Evolutionary conservation across 2,329 filamentous ascomycete genomes (phyloP).

Genomic region (Ascomycota sp.): DNA sequence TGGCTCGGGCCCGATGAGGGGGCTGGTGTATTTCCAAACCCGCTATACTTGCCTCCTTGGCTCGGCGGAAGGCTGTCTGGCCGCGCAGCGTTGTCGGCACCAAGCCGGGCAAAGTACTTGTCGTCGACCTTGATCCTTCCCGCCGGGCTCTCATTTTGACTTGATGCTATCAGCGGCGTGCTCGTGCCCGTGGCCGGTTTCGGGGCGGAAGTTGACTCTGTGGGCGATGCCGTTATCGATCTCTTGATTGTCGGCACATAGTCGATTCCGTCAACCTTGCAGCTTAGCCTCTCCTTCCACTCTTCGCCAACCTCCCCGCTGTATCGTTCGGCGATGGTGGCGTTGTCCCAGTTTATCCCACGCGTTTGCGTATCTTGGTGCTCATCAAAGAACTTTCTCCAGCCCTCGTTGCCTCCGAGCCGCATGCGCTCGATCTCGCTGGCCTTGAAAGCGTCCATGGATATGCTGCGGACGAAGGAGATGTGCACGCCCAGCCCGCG

Average conservation of each 20-base stretch:
- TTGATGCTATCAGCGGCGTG: slow-evolving; percentile 15
- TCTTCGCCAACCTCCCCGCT: slow-evolving; percentile 80
- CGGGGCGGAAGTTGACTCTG: slow-evolving; percentile 8
- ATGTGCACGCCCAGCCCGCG: slow-evolving; percentile 92
- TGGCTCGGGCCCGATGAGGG: slow-evolving; percentile 23
- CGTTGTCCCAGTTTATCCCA: slow-evolving; percentile 61
- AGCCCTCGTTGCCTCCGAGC: slow-evolving; percentile 71
- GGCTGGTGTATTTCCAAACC: slow-evolving; percentile 63
- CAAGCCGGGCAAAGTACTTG: slow-evolving; percentile 73
- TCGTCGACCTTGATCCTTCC: slow-evolving; percentile 46
- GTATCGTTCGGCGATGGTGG: slow-evolving; percentile 78
- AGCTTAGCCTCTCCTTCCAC: slow-evolving; percentile 76
- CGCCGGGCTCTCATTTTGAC: slow-evolving; percentile 18
- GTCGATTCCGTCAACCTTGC: slow-evolving; percentile 72
- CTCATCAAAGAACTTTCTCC: slow-evolving; percentile 69
- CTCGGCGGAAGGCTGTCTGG: slow-evolving; percentile 59
- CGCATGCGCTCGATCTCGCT: slow-evolving; percentile 88
- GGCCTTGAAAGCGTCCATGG: slow-evolving; percentile 96
- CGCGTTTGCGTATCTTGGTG: slow-evolving; percentile 45
- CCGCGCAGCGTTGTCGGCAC: slow-evolving; percentile 60
- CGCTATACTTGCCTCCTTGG: slow-evolving; percentile 80
- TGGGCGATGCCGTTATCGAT: slow-evolving; percentile 8
- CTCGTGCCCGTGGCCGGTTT: slow-evolving; percentile 15
- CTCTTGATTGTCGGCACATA: slow-evolving; percentile 58
- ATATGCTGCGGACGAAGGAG: slow-evolving; percentile 91